These are phyloP conservation scores for Ophiorrhiza pumila DNA, from an alignment of 257 asterid species.

Conservation along the genomic window DNA sequence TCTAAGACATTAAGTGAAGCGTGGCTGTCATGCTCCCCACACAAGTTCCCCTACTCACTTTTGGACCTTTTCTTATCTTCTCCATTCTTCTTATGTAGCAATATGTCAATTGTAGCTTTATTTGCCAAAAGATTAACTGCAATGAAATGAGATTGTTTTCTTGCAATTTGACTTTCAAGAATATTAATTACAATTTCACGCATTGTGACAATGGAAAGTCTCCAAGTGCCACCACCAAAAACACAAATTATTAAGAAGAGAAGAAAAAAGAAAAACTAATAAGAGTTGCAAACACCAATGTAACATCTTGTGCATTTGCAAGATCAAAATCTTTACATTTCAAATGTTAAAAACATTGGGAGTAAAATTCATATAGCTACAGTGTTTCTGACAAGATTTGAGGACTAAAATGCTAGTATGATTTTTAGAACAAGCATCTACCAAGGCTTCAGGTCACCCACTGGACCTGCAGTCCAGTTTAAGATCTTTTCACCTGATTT, in stretches of 20 bases:
- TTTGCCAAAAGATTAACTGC: no score
- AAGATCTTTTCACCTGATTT: slow-evolving; percentile 53
- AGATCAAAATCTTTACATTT: slow-evolving; percentile 9
- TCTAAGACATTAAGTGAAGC: slow-evolving; percentile 29
- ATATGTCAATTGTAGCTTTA: no score
- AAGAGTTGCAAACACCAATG: slow-evolving; percentile 2
- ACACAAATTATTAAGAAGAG: no score
- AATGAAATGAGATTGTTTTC: neutral
- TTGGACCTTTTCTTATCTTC: slow-evolving; percentile 30
- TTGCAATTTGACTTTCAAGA: neutral
- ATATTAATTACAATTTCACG: slow-evolving; percentile 2
- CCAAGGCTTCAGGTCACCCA: slow-evolving; percentile 82
- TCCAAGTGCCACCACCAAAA: neutral
- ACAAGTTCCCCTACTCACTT: slow-evolving; percentile 24
- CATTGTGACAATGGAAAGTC: neutral
- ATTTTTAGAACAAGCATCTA: slow-evolving; percentile 17
- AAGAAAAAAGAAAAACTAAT: no score
- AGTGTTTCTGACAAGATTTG: neutral
- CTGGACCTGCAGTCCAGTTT: slow-evolving; percentile 93
- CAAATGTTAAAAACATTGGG: slow-evolving; percentile 1
- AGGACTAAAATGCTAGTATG: neutral
- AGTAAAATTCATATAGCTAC: neutral
- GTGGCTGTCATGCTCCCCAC: slow-evolving; percentile 71
- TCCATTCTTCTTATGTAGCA: neutral
- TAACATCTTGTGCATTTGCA: slow-evolving; percentile 5